Percentiles rank a stretch among this genome's conserved stretches.
These are phyloP conservation scores for Plectranthus barbatus DNA, from an alignment of 257 asterid genomes.

Conservation along the genomic window DNA sequence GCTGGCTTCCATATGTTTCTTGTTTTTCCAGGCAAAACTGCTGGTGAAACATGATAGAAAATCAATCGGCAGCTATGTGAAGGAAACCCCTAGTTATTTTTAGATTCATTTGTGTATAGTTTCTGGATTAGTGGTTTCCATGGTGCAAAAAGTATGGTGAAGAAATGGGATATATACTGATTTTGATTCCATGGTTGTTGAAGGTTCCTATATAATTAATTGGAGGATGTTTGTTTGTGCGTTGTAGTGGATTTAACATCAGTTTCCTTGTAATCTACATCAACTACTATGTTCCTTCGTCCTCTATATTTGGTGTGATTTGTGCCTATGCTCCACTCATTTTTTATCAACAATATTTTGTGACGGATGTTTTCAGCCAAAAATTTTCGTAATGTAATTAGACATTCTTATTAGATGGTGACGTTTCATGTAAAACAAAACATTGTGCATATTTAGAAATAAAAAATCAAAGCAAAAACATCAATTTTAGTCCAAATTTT, in stretches of 20 bases:
- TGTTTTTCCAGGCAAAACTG: slow-evolving; percentile 25
- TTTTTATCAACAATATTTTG: too few species aligned
- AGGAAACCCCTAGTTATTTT: background rate
- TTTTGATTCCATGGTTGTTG: slow-evolving; percentile 8
- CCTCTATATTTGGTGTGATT: too few species aligned
- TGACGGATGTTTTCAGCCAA: too few species aligned
- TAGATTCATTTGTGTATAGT: slow-evolving; percentile 10
- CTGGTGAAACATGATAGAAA: slow-evolving; percentile 9
- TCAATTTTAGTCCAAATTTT: too few species aligned
- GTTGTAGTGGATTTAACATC: background rate
- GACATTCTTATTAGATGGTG: too few species aligned
- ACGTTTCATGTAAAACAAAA: too few species aligned
- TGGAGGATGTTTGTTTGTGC: background rate
- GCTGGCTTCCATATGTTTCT: slow-evolving; percentile 46
- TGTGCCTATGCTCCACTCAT: too few species aligned
- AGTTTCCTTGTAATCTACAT: background rate
- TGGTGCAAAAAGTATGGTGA: slow-evolving; percentile 7
- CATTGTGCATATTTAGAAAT: too few species aligned
- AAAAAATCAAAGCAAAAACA: too few species aligned
- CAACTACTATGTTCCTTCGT: too few species aligned
- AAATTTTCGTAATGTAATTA: too few species aligned
- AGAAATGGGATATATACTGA: too few species aligned
- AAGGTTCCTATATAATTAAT: background rate
- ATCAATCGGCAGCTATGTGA: slow-evolving; percentile 5
- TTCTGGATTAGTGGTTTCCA: background rate